These are phyloP conservation scores for Wickerhamomyces sp. DNA, from an alignment of 1,139 yeast species.

Conservation along the genomic window DNA sequence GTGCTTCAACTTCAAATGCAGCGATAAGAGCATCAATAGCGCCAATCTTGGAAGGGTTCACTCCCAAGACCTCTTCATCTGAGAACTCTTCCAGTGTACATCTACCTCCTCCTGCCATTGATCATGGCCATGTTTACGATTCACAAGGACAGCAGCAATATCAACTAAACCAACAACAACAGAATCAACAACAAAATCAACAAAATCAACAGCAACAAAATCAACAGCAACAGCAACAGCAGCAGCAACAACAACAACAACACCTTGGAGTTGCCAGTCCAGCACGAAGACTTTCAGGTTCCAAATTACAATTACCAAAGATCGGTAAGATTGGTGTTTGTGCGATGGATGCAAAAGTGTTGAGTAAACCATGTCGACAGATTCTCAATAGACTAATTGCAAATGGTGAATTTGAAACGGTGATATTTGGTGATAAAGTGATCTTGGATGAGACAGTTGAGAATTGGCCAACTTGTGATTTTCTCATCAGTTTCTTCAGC, in stretches of 20 bases:
- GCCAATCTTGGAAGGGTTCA: conserved; percentile 66
- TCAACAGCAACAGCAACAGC: no score
- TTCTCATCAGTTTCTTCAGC: conserved; percentile 88
- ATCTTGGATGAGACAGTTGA: conserved; percentile 89
- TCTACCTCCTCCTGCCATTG: conserved; percentile 30
- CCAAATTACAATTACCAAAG: conserved; percentile 52
- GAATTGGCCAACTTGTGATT: conserved; percentile 99
- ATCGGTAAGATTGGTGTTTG: conserved; percentile 97
- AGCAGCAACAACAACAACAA: no score
- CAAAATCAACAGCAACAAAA: no score
- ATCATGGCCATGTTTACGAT: no score
- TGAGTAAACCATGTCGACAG: conserved; percentile 92
- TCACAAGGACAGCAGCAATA: no score
- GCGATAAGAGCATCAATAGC: conserved; percentile 72
- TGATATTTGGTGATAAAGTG: conserved; percentile 96
- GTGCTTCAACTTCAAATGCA: conserved; percentile 30
- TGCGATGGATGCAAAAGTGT: conserved; percentile 97
- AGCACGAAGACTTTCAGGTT: conserved; percentile 23
- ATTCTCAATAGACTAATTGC: conserved; percentile 84
- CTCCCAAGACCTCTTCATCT: conserved; percentile 66
- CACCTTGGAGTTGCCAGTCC: conserved; percentile 7
- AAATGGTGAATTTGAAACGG: conserved; percentile 93
- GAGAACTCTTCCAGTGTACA: conserved; percentile 37
- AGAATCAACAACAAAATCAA: no score
- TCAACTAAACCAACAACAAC: no score